A percentile compares a stretch with the other conserved stretches of the same genome.
phyloP scores from a whole-genome alignment of 1,284 basidiomycete genomes.

The Ustilago xerochloae region DNA sequence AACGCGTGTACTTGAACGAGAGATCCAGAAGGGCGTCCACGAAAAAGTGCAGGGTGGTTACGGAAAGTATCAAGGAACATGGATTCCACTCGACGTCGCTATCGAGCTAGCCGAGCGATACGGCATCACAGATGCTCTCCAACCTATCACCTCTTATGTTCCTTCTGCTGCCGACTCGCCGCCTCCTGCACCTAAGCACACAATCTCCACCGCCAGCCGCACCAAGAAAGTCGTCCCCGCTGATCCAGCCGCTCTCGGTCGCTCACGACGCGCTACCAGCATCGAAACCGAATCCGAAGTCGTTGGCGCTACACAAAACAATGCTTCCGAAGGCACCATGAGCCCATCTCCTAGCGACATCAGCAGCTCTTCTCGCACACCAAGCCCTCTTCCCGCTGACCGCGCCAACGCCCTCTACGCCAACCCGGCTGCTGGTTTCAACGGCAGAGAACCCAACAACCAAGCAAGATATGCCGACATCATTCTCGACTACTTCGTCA shows the following conservation, averaged over 20 bases:
- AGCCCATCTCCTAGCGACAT: slow-evolving; percentile 84
- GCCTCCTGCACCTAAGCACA: slow-evolving; percentile 96
- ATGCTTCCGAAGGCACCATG: slow-evolving; percentile 73
- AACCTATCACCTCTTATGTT: slow-evolving; percentile 93
- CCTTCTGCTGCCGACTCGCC: slow-evolving; percentile 82
- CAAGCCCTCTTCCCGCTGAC: slow-evolving; percentile 75
- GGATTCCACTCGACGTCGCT: slow-evolving; percentile 95
- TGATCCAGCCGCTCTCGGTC: slow-evolving; percentile 54
- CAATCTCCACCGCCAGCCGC: slow-evolving; percentile 69
- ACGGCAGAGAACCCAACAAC: slow-evolving; percentile 39
- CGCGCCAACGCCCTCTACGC: slow-evolving; percentile 44
- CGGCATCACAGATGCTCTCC: slow-evolving; percentile 87
- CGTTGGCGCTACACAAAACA: slow-evolving; percentile 69
- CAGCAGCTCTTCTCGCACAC: slow-evolving; percentile 87
- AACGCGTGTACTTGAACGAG: slow-evolving; percentile 94
- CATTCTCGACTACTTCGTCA: slow-evolving; percentile 98
- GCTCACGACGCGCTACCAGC: slow-evolving; percentile 62
- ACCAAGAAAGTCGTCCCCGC: slow-evolving; percentile 60
- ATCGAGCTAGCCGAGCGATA: slow-evolving; percentile 89
- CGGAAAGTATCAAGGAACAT: slow-evolving; percentile 99
- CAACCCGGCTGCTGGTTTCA: slow-evolving; percentile 23
- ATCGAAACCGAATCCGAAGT: slow-evolving; percentile 63
- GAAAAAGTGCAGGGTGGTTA: slow-evolving; percentile 99
- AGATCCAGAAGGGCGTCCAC: slow-evolving; percentile 98
- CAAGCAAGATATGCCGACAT: slow-evolving; percentile 82